Conservation (phyloP, 2,329 filamentous ascomycete species). For the Trichoderma atrobrunneum region DNA sequence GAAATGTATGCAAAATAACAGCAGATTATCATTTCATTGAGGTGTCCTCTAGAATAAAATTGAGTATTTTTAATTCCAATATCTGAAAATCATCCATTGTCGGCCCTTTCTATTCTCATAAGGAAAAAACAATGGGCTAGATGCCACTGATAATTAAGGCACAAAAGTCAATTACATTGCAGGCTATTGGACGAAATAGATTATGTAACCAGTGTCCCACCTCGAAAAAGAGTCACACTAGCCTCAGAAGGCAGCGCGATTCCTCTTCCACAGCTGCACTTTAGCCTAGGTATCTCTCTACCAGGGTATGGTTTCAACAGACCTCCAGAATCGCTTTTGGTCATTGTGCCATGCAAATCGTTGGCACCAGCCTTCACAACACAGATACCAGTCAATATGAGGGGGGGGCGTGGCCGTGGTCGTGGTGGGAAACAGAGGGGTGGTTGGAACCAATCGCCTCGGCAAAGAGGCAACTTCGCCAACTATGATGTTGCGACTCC, state of each 20-base stretch:
- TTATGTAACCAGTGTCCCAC: background rate
- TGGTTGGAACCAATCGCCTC: background rate
- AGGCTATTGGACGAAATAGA: background rate
- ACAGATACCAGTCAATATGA: background rate
- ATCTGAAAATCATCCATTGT: background rate
- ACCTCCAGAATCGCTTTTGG: background rate
- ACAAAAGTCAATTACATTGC: background rate
- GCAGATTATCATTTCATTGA: background rate
- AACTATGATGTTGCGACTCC: slow-evolving; percentile 25
- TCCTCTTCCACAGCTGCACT: background rate
- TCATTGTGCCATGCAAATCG: background rate
- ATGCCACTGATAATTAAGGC: background rate
- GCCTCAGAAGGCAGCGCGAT: background rate
- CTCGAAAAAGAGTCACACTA: background rate
- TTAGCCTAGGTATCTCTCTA: background rate
- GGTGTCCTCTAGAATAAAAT: background rate
- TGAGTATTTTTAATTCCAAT: background rate
- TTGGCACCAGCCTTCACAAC: background rate
- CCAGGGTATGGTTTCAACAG: background rate
- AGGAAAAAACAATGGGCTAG: background rate
- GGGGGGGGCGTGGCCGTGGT: background rate
- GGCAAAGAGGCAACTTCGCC: background rate
- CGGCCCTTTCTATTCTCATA: background rate
- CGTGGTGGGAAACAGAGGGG: background rate
- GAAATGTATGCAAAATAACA: background rate